These are phyloP conservation scores for Nematocida sp. DNA, from an alignment of 371 early-diverging fungal genomes.

Conservation along the genomic window DNA sequence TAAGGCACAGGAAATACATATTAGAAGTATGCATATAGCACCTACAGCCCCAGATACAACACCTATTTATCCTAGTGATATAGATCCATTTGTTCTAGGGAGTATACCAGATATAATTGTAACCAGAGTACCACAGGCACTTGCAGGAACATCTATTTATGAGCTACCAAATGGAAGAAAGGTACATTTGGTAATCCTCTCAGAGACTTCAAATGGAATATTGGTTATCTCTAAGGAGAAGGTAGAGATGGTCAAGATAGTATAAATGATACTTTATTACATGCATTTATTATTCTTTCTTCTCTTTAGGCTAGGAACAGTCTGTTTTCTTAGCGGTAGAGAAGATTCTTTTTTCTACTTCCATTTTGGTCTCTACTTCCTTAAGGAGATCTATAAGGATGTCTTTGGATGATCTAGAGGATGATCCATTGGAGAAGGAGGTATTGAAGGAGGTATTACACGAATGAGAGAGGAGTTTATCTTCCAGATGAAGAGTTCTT, in stretches of 20 bases:
- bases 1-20: background rate
- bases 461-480: background rate
- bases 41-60: slow-evolving; percentile 19
- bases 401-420: background rate
- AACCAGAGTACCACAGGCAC: background rate
- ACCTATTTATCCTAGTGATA: background rate
- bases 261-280: too few species aligned
- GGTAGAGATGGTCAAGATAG: too few species aligned
- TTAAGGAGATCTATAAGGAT: slow-evolving; percentile 31
- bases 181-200: too few species aligned
- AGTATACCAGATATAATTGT: slow-evolving; percentile 22
- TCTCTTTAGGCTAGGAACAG: too few species aligned
- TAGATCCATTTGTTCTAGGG: slow-evolving; percentile 8
- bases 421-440: background rate
- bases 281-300: too few species aligned
- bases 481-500: background rate
- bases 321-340: too few species aligned
- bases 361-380: slow-evolving; percentile 40
- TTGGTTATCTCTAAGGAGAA: too few species aligned
- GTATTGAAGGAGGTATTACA: background rate
- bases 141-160: too few species aligned
- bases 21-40: slow-evolving; percentile 23
- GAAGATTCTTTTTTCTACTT: slow-evolving; percentile 21
- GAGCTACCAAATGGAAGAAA: too few species aligned
- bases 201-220: too few species aligned